Base-by-base conservation (phyloP, 495 filamentous ascomycete genomes). In the Podospora bellae-mahoneyi region DNA sequence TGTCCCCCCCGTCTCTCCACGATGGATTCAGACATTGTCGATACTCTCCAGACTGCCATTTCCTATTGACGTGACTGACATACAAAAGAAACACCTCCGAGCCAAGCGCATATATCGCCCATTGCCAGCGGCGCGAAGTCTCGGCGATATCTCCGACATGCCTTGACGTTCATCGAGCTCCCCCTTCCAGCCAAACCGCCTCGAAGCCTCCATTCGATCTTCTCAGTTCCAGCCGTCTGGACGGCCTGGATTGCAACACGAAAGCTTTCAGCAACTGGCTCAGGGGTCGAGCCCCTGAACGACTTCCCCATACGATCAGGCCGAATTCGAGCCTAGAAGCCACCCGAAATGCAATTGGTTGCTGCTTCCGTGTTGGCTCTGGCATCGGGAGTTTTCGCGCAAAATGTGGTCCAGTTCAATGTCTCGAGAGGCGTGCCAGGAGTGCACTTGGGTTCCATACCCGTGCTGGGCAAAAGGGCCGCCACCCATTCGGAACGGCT, bases 401-500 rank as follows among this genome's bases (percentile, higher is more conserved):
- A 76, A 44, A 69, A 74, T 72, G 75, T 77, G 4, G 65, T 78
- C 64, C 53, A 78, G 60, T 73, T 79, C 60, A 64, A 64, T 55
- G 62, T 79, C 64, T 71, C 69, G 59, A 69, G 67, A 44, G 68
- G 71, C n/a, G 34, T 68, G 0, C 73, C 72, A 23, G 73, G 67
- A 26, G 23, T 68, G 48, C 68, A 58, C 30, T 3, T 73, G 28
- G 75, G 66, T 60, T 56, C 65, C 56, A 44, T 60, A 60, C 71
- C 67, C 28, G 62, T 60, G 18, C 61, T 72, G 63, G 62, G 60
- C 16, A 48, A 48, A 48, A 68, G 67, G 30, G 70, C 75, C 15
- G 71, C 44, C 18, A 79, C 78, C 18, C 79, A 77, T 64, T 71
- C 74, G 5, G 73, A 82, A 69, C 65, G 73, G 59, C 61, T 83